Evolutionary conservation across 2,329 filamentous ascomycete species (phyloP).

Genomic region (Penicillium decumbens): DNA sequence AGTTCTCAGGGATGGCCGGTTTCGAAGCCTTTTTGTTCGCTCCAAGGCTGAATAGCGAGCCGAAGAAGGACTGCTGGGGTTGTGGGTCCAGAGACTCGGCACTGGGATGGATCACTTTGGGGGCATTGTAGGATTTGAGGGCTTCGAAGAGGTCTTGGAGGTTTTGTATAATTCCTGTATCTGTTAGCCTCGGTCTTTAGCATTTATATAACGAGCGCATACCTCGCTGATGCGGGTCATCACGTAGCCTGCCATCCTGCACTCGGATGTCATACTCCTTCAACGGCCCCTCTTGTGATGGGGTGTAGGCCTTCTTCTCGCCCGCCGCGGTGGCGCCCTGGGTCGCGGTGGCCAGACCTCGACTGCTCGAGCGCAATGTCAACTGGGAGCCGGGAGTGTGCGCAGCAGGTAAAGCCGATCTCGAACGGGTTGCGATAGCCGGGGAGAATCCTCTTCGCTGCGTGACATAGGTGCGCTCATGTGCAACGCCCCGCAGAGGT

Average conservation of each 20-base stretch:
- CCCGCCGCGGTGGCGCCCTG: constrained; percentile 6
- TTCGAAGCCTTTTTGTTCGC: constrained; percentile 29
- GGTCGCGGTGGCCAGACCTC: constrained; percentile 19
- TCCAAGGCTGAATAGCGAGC: constrained; percentile 41
- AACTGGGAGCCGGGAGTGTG: constrained; percentile 11
- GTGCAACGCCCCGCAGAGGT: constrained; percentile 14
- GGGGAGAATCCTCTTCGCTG: constrained; percentile 13
- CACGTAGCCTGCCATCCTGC: constrained; percentile 64
- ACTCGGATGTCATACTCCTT: constrained; percentile 85
- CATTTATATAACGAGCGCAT: constrained; percentile 23
- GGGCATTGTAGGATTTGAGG: constrained; percentile 67
- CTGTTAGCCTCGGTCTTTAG: background rate
- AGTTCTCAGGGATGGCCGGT: constrained; percentile 58
- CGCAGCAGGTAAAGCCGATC: background rate
- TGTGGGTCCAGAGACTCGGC: constrained; percentile 62
- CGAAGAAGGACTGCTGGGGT: constrained; percentile 51
- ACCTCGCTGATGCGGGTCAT: constrained; percentile 91
- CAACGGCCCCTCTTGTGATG: constrained; percentile 61
- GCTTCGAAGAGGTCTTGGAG: constrained; percentile 86
- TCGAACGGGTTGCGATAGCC: background rate
- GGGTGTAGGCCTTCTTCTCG: constrained; percentile 5
- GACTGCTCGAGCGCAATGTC: constrained; percentile 16
- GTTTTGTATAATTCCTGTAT: constrained; percentile 74
- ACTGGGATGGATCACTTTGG: constrained; percentile 69
- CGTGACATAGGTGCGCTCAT: constrained; percentile 15